phyloP scores from a whole-genome alignment of 805 yeast species.

The Kodamaea sagamina region DNA sequence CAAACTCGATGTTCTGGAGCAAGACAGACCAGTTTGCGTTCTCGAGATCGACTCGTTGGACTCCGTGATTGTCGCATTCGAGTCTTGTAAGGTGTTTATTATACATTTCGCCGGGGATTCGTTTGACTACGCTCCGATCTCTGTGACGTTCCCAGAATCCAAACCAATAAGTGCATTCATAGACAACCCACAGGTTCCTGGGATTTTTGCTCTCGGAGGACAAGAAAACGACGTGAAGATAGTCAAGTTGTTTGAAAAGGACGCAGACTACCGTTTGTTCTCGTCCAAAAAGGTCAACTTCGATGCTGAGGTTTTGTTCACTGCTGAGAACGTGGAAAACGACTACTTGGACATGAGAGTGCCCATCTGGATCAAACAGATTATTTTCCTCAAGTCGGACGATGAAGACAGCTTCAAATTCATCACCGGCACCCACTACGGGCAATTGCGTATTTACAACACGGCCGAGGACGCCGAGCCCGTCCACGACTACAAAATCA shows the following conservation, averaged over 20 bases:
- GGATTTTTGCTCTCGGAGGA: slow-evolving; percentile 81
- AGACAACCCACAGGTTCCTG: slow-evolving; percentile 48
- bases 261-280: slow-evolving; percentile 20
- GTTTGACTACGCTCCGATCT: slow-evolving; percentile 34
- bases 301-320: slow-evolving; percentile 48
- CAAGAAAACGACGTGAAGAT: slow-evolving; percentile 72
- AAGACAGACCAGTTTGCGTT: slow-evolving; percentile 37
- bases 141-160: slow-evolving; percentile 32
- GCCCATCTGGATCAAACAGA: slow-evolving; percentile 74
- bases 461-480: slow-evolving; percentile 73
- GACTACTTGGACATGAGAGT: slow-evolving; percentile 76
- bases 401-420: slow-evolving; percentile 48
- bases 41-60: slow-evolving; percentile 29
- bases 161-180: slow-evolving; percentile 53
- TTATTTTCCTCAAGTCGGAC: slow-evolving; percentile 46
- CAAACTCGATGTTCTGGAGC: slow-evolving; percentile 23
- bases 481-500: slow-evolving; percentile 50
- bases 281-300: slow-evolving; percentile 20
- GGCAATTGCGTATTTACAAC: slow-evolving; percentile 75
- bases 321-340: slow-evolving; percentile 81
- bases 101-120: slow-evolving; percentile 33
- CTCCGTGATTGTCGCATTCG: slow-evolving; percentile 47
- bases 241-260: slow-evolving; percentile 36
- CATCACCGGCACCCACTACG: slow-evolving; percentile 69
- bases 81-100: slow-evolving; percentile 45